These are phyloP conservation scores for Podila verticillata DNA, from an alignment of 192 early-diverging fungal species.

Conservation along the genomic window DNA sequence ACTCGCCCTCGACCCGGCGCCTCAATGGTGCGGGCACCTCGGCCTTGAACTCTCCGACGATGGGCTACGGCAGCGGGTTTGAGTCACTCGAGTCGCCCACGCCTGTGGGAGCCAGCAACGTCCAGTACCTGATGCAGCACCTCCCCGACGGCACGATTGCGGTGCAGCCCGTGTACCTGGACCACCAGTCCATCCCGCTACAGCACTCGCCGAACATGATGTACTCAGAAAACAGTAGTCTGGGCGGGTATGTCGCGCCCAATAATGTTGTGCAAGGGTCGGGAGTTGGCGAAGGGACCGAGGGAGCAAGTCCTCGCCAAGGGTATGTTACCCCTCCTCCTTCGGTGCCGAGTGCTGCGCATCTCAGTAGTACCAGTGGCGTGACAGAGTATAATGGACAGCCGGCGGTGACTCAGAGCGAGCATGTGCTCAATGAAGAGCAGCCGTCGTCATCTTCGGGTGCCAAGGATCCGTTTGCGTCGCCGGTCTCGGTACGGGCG, in stretches of 20 bases:
- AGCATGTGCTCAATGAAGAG: background rate
- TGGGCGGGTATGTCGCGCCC: slow-evolving; percentile 13
- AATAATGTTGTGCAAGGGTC: background rate
- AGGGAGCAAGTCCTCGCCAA: background rate
- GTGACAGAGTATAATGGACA: background rate
- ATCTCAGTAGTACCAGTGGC: background rate
- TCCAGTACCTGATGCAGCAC: slow-evolving; percentile 49
- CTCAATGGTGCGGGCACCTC: background rate
- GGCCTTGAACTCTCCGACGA: background rate
- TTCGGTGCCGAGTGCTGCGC: background rate
- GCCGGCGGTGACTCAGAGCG: background rate
- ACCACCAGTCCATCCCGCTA: slow-evolving; percentile 20
- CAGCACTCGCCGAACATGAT: slow-evolving; percentile 36
- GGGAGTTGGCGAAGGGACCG: background rate
- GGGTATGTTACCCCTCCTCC: background rate
- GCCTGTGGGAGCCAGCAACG: background rate
- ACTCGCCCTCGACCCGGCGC: slow-evolving; percentile 11
- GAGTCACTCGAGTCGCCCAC: background rate
- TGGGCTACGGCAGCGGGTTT: slow-evolving; percentile 2
- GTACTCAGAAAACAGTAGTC: slow-evolving; percentile 33
- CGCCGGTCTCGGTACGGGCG: background rate
- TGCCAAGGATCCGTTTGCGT: background rate
- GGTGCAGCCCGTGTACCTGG: slow-evolving; percentile 44
- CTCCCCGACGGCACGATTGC: slow-evolving; percentile 45
- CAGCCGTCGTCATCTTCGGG: no score